Conservation (phyloP, 306 rosid species). For the Hylodesmum podocarpum region DNA sequence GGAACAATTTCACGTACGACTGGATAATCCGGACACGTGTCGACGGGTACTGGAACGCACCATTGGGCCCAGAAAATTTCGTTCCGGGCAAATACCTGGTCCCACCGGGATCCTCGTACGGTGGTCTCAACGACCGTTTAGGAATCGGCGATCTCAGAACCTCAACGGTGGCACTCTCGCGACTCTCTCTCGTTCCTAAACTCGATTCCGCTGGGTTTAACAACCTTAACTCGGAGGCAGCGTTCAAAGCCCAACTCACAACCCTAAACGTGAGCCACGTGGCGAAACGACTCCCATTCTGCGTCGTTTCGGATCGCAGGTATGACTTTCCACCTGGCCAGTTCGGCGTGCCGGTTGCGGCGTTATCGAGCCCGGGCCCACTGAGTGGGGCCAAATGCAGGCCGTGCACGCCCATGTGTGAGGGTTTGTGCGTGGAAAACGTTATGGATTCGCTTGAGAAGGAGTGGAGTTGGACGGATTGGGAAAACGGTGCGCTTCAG, state of each 20-base stretch:
- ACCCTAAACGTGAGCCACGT: conserved; percentile 36
- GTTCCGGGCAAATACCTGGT: conserved; percentile 57
- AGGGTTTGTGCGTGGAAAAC: conserved; percentile 51
- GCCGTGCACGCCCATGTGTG: conserved; percentile 67
- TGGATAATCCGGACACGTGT: conserved; percentile 95
- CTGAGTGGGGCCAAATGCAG: conserved; percentile 82
- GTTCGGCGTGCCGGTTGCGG: conserved; percentile 85
- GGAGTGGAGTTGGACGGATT: conserved; percentile 86
- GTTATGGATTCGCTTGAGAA: conserved; percentile 44
- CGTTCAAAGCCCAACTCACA: conserved; percentile 80
- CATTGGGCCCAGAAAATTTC: conserved; percentile 57
- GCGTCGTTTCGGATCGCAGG: conserved; percentile 74
- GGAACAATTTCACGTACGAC: conserved; percentile 63
- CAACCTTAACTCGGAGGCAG: conserved; percentile 72
- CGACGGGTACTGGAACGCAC: conserved; percentile 85
- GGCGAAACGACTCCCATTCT: conserved; percentile 60
- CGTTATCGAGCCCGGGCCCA: conserved; percentile 74
- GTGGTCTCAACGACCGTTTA: conserved; percentile 84
- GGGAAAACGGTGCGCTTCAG: conserved; percentile 54
- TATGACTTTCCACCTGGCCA: conserved; percentile 60
- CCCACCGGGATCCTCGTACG: conserved; percentile 75
- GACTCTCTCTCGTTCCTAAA: conserved; percentile 63
- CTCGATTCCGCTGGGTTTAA: conserved; percentile 54
- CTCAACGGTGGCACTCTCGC: conserved; percentile 66
- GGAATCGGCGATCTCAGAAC: conserved; percentile 77